Percentiles rank a stretch among this genome's conserved stretches.
These are phyloP conservation scores for Oryza glumipatula DNA, from an alignment of 176 grass and related monocot species.

Conservation along the genomic window DNA sequence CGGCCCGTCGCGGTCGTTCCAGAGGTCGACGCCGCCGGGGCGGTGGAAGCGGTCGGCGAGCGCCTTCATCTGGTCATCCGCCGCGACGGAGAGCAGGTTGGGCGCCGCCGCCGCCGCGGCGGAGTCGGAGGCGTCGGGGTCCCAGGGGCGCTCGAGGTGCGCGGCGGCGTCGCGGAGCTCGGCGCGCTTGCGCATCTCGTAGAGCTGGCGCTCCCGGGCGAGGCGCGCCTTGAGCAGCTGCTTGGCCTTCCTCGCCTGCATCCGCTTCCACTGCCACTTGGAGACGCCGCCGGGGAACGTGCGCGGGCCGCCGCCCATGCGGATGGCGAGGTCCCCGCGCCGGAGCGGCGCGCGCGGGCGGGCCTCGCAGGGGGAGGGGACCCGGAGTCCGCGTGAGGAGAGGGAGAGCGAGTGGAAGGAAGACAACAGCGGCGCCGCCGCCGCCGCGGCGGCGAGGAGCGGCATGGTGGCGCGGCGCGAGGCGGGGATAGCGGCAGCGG, in stretches of 20 bases:
- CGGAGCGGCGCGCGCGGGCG: conserved; percentile 5
- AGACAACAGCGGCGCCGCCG: conserved; percentile 24
- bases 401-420: conserved; percentile 28
- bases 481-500: neutral
- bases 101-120: conserved; percentile 42
- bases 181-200: conserved; percentile 88
- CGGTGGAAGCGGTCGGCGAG: conserved; percentile 93
- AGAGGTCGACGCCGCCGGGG: conserved; percentile 87
- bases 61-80: conserved; percentile 83
- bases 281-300: conserved; percentile 81
- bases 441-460: neutral
- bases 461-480: conserved; percentile 37
- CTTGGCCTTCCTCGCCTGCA: conserved; percentile 83
- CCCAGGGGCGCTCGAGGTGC: conserved; percentile 90
- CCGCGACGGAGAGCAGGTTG: conserved; percentile 74
- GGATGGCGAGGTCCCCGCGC: conserved; percentile 52
- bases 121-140: conserved; percentile 35
- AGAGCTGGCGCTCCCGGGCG: conserved; percentile 88
- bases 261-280: conserved; percentile 99
- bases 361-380: conserved; percentile 6
- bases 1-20: conserved; percentile 91
- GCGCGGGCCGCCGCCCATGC: conserved; percentile 83
- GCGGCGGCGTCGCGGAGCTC: conserved; percentile 74
- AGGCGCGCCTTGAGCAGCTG: conserved; percentile 95
- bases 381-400: conserved; percentile 1